Evolutionary conservation across 2,329 filamentous ascomycete genomes (phyloP).

Genomic region (Beauveria sp.): DNA sequence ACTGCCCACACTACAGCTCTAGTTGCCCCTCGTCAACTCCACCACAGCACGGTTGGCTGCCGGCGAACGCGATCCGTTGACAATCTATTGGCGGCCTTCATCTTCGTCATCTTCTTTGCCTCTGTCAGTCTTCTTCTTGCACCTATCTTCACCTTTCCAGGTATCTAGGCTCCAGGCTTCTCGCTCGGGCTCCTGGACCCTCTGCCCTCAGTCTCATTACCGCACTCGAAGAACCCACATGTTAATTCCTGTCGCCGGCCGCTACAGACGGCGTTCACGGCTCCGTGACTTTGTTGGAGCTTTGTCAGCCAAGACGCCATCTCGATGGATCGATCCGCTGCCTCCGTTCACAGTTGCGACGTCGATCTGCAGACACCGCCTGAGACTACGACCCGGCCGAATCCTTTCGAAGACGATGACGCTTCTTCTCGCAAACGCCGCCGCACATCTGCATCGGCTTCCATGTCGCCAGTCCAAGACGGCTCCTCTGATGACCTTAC

Average conservation of each 20-base stretch:
- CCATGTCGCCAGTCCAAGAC: conserved; percentile 33
- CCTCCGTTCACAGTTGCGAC: conserved; percentile 44
- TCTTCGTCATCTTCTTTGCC: background rate
- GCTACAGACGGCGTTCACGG: conserved; percentile 47
- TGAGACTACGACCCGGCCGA: conserved; percentile 56
- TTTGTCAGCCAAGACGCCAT: conserved; percentile 13
- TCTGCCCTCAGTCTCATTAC: background rate
- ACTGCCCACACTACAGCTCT: background rate
- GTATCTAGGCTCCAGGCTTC: conserved; percentile 8
- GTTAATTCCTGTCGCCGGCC: conserved; percentile 36
- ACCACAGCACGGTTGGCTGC: conserved; percentile 27
- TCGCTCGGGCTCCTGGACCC: conserved; percentile 1
- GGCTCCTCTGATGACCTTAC: conserved; percentile 27
- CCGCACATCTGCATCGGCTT: conserved; percentile 50
- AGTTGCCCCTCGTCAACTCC: conserved; percentile 24
- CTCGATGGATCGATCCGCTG: conserved; percentile 45
- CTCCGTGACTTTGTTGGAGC: conserved; percentile 42
- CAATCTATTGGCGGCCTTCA: background rate
- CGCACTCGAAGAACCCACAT: conserved; percentile 36
- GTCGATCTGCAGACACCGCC: conserved; percentile 48
- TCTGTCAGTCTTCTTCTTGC: background rate
- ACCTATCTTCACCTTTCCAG: background rate
- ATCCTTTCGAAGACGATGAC: conserved; percentile 56
- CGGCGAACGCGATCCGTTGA: background rate
- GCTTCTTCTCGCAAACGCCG: conserved; percentile 52